Percentiles rank a stretch among this genome's conserved stretches.
Conservation (phyloP, 805 yeast species). For the Metschnikowia cubensis region DNA sequence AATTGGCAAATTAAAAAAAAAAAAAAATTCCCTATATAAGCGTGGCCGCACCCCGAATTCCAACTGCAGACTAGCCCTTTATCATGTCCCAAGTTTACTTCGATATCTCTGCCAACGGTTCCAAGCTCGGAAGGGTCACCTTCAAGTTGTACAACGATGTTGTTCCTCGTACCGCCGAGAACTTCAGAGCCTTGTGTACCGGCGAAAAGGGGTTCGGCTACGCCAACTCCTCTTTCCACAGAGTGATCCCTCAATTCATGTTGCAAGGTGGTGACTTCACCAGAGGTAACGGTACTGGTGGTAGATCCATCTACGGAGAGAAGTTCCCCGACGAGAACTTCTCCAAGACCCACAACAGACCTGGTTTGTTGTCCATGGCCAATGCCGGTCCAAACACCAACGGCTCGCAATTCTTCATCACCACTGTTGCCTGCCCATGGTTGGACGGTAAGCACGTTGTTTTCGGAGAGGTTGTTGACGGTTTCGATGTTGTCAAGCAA, state of each 20-base stretch:
- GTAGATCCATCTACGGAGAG: conserved; percentile 80
- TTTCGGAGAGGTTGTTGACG: conserved; percentile 87
- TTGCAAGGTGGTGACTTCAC: conserved; percentile 82
- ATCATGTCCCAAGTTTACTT: conserved; percentile 71
- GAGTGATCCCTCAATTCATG: conserved; percentile 96
- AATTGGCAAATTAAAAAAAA: conserved; percentile 6
- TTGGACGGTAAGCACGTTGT: conserved; percentile 94
- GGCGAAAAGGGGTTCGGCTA: conserved; percentile 95
- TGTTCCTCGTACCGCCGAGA: conserved; percentile 93
- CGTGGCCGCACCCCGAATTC: conserved; percentile 5
- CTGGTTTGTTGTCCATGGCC: conserved; percentile 93
- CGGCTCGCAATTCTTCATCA: conserved; percentile 96
- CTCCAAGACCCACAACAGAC: conserved; percentile 68
- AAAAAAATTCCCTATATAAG: conserved; percentile 8
- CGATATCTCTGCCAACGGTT: conserved; percentile 75
- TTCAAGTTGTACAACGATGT: conserved; percentile 87
- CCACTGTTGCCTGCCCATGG: conserved; percentile 86
- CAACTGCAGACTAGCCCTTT: background rate
- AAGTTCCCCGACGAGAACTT: conserved; percentile 91
- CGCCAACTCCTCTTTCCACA: conserved; percentile 86
- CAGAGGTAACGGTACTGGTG: conserved; percentile 88
- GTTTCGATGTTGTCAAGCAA: conserved; percentile 79
- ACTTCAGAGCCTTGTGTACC: conserved; percentile 90
- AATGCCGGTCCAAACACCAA: conserved; percentile 98
- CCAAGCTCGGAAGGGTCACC: conserved; percentile 69